Evolutionary conservation across 176 grass and related monocot species (phyloP).

Genomic region (Secale cereale): DNA sequence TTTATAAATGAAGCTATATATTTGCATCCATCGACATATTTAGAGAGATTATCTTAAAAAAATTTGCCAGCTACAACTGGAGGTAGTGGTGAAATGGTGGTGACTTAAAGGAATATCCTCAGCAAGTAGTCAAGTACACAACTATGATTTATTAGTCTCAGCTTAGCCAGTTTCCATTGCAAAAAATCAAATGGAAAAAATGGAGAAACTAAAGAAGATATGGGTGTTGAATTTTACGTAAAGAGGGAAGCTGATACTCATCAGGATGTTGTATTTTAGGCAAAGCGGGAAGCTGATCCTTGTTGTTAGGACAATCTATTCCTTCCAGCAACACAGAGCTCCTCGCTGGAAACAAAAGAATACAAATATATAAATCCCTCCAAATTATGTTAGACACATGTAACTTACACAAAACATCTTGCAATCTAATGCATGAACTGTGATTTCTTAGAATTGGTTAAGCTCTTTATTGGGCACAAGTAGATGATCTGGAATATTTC

Average conservation of each 20-base stretch:
- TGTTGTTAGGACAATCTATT: constrained; percentile 25
- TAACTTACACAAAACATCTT: not conserved
- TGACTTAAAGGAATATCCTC: not conserved
- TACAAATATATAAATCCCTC: not conserved
- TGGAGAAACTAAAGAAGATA: not conserved
- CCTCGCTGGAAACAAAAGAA: constrained; percentile 24
- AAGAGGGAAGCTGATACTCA: constrained; percentile 34
- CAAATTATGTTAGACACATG: constrained; percentile 2
- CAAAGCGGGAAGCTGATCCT: constrained; percentile 38
- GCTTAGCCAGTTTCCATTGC: constrained; percentile 11
- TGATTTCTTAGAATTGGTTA: not conserved
- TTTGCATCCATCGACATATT: not conserved
- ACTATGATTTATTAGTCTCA: not conserved
- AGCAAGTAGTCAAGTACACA: not conserved
- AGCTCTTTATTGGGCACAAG: not conserved
- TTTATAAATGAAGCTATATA: constrained; percentile 14
- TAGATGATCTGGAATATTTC: not conserved
- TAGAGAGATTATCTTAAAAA: not conserved
- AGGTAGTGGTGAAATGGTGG: not conserved
- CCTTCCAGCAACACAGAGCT: constrained; percentile 22
- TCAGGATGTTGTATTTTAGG: constrained; percentile 20
- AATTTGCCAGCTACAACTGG: not conserved
- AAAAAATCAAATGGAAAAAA: constrained; percentile 14
- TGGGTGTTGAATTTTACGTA: constrained; percentile 27
- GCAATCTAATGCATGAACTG: constrained; percentile 11